phyloP scores from a whole-genome alignment of 2,329 filamentous ascomycete species.

The Hymenoscyphus fraxineus region DNA sequence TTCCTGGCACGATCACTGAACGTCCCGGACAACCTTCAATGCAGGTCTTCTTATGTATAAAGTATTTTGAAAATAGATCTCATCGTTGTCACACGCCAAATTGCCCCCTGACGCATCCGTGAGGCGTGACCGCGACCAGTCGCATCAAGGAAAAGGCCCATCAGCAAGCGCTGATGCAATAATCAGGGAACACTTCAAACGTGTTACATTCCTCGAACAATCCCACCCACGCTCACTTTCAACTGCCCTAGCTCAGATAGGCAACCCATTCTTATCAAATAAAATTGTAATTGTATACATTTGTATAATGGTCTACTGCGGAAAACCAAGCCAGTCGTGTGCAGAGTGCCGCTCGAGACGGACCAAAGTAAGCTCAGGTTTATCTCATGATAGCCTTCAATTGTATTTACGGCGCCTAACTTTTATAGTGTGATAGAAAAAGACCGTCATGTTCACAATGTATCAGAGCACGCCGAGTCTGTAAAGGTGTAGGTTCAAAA shows the following conservation, averaged over 20 bases:
- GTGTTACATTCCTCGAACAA: background rate
- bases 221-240: background rate
- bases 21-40: background rate
- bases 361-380: constrained; percentile 33
- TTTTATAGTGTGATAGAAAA: constrained; percentile 49
- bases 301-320: constrained; percentile 27
- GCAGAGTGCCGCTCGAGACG: constrained; percentile 41
- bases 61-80: background rate
- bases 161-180: background rate
- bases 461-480: constrained; percentile 47
- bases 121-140: background rate
- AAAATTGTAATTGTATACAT: background rate
- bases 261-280: background rate
- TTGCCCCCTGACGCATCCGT: background rate
- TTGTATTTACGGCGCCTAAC: constrained; percentile 9
- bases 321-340: constrained; percentile 41
- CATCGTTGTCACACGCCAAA: background rate
- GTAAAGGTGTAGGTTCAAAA: constrained; percentile 40
- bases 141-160: background rate
- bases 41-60: background rate
- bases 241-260: background rate
- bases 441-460: constrained; percentile 53
- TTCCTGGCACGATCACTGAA: background rate
- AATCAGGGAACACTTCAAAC: background rate
- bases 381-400: background rate